Conservation (phyloP, 2,329 filamentous ascomycete species). For the Scytalidium sp. region DNA sequence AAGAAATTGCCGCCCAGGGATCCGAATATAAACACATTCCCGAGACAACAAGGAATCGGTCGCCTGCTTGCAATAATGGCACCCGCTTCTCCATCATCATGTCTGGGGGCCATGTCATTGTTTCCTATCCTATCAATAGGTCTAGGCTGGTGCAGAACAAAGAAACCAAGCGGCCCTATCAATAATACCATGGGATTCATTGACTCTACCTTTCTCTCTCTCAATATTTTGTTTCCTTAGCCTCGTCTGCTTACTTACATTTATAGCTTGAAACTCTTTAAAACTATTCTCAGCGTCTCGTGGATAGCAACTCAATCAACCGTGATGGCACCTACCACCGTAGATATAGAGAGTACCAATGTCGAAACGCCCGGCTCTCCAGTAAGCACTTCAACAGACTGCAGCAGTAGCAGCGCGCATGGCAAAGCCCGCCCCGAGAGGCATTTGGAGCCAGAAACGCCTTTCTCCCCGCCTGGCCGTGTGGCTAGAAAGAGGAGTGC, state of each 20-base stretch:
- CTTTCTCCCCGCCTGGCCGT: conserved; percentile 23
- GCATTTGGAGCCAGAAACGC: conserved; percentile 16
- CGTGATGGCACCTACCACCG: conserved; percentile 20
- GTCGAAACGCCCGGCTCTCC: conserved; percentile 20
- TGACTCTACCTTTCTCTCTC: conserved; percentile 9
- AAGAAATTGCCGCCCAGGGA: conserved; percentile 24
- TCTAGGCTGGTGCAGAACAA: conserved; percentile 21
- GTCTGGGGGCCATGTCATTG: conserved; percentile 28
- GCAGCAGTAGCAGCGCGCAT: conserved; percentile 16
- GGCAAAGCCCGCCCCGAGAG: conserved; percentile 10
- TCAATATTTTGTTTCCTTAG: conserved; percentile 14
- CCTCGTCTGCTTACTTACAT: neutral
- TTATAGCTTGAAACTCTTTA: conserved; percentile 8
- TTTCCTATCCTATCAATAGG: conserved; percentile 25
- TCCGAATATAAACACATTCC: conserved; percentile 23
- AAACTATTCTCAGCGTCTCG: conserved; percentile 5
- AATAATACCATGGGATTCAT: conserved; percentile 28
- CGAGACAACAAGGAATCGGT: conserved; percentile 28
- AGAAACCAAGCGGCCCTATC: conserved; percentile 15
- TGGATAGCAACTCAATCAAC: conserved; percentile 3
- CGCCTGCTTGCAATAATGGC: conserved; percentile 25
- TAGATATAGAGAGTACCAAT: conserved; percentile 11
- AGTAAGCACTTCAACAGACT: conserved; percentile 24
- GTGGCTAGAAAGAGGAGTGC: conserved; percentile 28
- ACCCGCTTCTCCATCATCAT: conserved; percentile 26